Evolutionary conservation across 225 moss, liverwort and hornwort species (phyloP).

Genomic region (Straminergon stramineum): DNA sequence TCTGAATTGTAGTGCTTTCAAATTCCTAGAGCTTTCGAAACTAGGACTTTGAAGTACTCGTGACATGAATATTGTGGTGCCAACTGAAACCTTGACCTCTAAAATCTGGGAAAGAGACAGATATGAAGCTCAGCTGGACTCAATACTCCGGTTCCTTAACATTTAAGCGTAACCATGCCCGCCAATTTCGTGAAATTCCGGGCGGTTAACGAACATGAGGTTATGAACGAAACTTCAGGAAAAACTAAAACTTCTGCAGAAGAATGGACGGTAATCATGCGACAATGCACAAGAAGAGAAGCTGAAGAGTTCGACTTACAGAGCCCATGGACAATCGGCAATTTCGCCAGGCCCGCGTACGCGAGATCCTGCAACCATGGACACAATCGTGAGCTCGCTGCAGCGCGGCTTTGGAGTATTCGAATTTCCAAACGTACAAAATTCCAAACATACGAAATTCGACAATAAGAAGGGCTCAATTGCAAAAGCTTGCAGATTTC

Average conservation of each 20-base stretch:
- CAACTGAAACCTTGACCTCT: not conserved
- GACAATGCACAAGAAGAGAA: not conserved
- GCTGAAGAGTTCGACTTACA: slow-evolving; percentile 33
- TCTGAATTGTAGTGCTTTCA: not conserved
- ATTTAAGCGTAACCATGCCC: not conserved
- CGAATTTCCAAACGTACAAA: not conserved
- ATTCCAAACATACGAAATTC: not conserved
- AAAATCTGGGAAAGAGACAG: not conserved
- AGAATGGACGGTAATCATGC: not conserved
- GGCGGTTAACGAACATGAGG: not conserved
- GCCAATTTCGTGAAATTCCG: not conserved
- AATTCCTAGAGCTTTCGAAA: not conserved
- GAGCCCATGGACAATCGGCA: slow-evolving; percentile 34
- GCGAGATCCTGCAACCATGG: slow-evolving; percentile 52
- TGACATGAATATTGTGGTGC: too few relatives aligned
- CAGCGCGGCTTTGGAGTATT: not conserved
- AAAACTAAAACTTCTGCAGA: not conserved
- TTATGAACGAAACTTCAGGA: not conserved
- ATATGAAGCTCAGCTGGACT: not conserved
- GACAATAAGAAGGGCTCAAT: not conserved
- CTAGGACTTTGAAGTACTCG: not conserved
- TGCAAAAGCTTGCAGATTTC: not conserved
- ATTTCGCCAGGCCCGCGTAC: slow-evolving; percentile 45
- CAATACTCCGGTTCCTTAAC: not conserved
- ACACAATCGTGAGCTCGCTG: not conserved